Evolutionary conservation across 768 basidiomycete genomes (phyloP).

Genomic region (Lactarius psammicola): DNA sequence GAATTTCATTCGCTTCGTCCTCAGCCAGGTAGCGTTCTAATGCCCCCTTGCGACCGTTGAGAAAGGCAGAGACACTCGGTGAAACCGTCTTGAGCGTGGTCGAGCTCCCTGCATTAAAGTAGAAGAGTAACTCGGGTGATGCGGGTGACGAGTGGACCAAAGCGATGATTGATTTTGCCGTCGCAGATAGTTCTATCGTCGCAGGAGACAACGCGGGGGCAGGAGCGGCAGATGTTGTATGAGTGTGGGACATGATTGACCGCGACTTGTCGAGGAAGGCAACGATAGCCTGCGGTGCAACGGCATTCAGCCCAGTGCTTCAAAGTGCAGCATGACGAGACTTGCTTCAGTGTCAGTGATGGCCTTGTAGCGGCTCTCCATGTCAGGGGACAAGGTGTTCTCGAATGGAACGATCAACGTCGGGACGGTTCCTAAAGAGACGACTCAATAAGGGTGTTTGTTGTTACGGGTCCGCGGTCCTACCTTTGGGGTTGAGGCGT

Average conservation of each 20-base stretch:
- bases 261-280: constrained; percentile 85
- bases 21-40: constrained; percentile 52
- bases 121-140: constrained; percentile 59
- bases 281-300: constrained; percentile 55
- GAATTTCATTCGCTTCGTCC: constrained; percentile 46
- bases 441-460: not conserved
- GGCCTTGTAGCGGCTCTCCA: constrained; percentile 79
- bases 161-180: constrained; percentile 47
- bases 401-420: constrained; percentile 82
- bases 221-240: constrained; percentile 68
- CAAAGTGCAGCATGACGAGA: not conserved
- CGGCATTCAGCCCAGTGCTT: constrained; percentile 20
- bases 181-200: constrained; percentile 63
- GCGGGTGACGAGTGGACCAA: constrained; percentile 62
- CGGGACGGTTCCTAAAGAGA: constrained; percentile 66
- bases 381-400: constrained; percentile 64
- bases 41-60: constrained; percentile 50
- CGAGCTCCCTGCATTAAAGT: constrained; percentile 57
- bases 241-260: constrained; percentile 61
- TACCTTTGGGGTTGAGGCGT: constrained; percentile 76
- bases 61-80: constrained; percentile 39
- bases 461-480: constrained; percentile 12
- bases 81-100: constrained; percentile 52
- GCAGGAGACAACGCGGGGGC: constrained; percentile 78
- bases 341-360: constrained; percentile 70